Evolutionary conservation across 1,139 yeast species (phyloP).

Genomic region (Taphrina deformans): DNA sequence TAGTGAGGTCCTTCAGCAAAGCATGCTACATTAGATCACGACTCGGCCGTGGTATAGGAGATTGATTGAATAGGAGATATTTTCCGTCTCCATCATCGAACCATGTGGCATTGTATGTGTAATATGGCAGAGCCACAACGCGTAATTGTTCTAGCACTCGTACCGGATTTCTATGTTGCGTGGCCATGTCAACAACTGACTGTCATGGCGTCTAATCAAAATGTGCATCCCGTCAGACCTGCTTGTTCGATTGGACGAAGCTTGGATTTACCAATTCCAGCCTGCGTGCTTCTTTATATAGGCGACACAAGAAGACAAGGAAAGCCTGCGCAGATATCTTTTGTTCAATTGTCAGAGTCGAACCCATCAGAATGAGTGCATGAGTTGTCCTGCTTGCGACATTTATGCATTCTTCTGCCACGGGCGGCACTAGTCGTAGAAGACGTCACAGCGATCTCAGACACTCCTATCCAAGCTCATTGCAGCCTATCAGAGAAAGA

Average conservation of each 20-base stretch:
- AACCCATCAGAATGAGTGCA: not conserved
- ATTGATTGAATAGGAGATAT: not conserved
- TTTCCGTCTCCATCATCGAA: not conserved
- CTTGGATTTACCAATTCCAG: not conserved
- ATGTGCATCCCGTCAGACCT: not conserved
- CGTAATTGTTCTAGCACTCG: too few species aligned
- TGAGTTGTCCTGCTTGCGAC: not conserved
- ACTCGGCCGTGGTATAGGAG: not conserved
- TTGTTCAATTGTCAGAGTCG: not conserved
- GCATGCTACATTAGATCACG: not conserved
- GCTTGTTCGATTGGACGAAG: not conserved
- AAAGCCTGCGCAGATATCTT: not conserved
- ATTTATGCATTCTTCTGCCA: not conserved
- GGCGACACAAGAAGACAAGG: not conserved
- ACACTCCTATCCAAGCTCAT: slow-evolving; percentile 1
- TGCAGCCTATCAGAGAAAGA: not conserved
- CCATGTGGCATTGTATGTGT: not conserved
- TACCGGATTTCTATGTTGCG: too few species aligned
- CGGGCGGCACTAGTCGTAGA: not conserved
- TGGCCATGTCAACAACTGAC: not conserved
- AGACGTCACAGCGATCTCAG: not conserved
- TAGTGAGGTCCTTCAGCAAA: too few species aligned
- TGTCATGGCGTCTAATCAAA: not conserved
- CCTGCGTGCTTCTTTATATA: not conserved
- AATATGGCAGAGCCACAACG: not conserved